Evolutionary conservation across 306 rosid genomes (phyloP), one percentile per base, ranked within the genome.

Genomic region (Cucumis hystrix): DNA sequence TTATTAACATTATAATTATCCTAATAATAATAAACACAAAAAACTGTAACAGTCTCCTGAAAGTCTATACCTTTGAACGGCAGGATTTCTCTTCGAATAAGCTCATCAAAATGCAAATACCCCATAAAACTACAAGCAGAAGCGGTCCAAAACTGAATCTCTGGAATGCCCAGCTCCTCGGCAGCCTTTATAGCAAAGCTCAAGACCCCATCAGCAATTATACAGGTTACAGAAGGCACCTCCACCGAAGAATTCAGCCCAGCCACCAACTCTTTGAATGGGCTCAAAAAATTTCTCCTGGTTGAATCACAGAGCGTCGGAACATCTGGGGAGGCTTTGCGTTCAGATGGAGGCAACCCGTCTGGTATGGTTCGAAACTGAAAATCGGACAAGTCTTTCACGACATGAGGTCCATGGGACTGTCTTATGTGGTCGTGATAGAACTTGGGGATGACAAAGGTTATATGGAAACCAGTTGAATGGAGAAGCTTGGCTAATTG

Each of bases 61-160:
- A 52, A 77, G 54, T 13, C 1, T 8, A 4, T 70, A 78, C 87
- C 87, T 84, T 75, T 60, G 82, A 84, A 81, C 8, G 87, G 84
- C 76, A 80, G 28, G n/a, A 84, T 81, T 39, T 82, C 82, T 68
- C 87, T 80, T 10, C 47, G 57, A 25, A 60, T 15, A 43, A 81
- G 87, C 25, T 75, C 87, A 51, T 52, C 37, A 25, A 74, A 84
- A 18, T 78, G 77, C 25, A 81, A 59, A 18, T 81, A 84, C n/a
- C 80, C 84, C 82, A 80, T 74, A 80, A 80, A 81, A 17, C 87
- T 70, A 78, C 87, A 84, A 75, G 82, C 87, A 52, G 87, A 84
- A 39, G 84, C 77, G 40, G 84, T 84, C 84, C 87, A 81, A 47
- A 84, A 81, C 65, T 78, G 84, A 78, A 45, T 82, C 49, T 81